Conservation (phyloP, 352 stramenopile genomes). For the Pythium utonaiense region DNA sequence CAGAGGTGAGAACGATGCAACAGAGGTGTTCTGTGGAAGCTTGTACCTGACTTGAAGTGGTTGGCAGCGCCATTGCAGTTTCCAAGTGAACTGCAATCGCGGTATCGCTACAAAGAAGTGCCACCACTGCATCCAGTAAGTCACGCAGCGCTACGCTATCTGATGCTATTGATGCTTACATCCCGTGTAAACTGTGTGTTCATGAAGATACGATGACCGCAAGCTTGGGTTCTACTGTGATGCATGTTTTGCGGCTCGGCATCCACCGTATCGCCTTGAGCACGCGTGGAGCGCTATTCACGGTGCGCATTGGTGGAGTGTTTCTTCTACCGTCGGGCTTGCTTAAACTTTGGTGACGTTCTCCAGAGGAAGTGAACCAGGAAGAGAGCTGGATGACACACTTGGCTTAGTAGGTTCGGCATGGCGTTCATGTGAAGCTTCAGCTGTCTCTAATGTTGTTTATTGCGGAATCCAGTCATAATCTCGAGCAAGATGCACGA, state of each 20-base stretch:
- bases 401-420: constrained; percentile 40
- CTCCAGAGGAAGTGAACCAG: constrained; percentile 44
- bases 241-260: constrained; percentile 48
- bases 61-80: constrained; percentile 44
- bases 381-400: constrained; percentile 64
- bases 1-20: neutral
- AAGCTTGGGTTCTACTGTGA: constrained; percentile 65
- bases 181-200: neutral
- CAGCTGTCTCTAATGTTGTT: too few relatives aligned
- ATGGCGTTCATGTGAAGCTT: too few relatives aligned
- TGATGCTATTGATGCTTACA: neutral
- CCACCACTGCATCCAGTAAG: constrained; percentile 62
- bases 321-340: too few relatives aligned
- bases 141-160: neutral
- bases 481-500: constrained; percentile 59
- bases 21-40: neutral
- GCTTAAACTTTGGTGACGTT: neutral
- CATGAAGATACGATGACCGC: constrained; percentile 47
- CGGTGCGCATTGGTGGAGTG: constrained; percentile 22
- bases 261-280: constrained; percentile 47
- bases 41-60: neutral
- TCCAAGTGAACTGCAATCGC: constrained; percentile 44
- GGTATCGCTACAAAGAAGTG: constrained; percentile 59
- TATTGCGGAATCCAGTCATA: constrained; percentile 54
- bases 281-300: constrained; percentile 53